Percentiles rank a stretch among this genome's conserved stretches.
Evolutionary conservation across 164 flowering plant genomes (phyloP).

Genomic region (Vitis vinifera): DNA sequence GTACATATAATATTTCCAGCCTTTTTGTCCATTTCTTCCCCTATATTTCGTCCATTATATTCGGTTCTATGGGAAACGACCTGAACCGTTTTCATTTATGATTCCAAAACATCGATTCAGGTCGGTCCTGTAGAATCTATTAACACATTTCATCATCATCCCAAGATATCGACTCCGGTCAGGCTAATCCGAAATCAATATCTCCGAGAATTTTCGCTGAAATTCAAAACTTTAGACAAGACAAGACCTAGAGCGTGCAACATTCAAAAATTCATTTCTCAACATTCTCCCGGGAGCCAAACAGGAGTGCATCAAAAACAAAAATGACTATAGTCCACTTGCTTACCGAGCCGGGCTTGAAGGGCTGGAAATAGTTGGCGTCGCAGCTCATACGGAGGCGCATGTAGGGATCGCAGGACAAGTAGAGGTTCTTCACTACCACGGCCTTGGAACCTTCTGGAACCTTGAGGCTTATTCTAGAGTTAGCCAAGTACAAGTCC

Average conservation of each 20-base stretch:
- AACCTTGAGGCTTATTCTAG: constrained; percentile 17
- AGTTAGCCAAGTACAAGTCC: constrained; percentile 25
- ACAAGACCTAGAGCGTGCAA: no score
- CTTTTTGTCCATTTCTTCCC: no score
- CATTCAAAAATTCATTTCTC: no score
- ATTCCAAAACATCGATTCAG: no score
- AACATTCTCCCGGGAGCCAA: background rate
- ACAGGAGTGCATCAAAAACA: constrained; percentile 4
- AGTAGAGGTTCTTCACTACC: constrained; percentile 55
- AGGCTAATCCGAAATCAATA: constrained; percentile 3
- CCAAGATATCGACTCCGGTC: no score
- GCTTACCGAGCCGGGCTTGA: constrained; percentile 37
- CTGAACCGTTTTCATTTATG: no score
- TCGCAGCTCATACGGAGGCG: constrained; percentile 37
- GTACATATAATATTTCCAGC: no score
- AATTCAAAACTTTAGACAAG: no score
- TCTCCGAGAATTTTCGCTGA: constrained; percentile 4
- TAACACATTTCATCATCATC: no score
- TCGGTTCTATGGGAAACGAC: no score
- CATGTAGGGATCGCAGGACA: constrained; percentile 70
- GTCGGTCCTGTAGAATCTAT: no score
- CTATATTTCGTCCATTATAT: no score
- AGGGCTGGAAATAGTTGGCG: constrained; percentile 20
- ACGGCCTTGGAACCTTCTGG: constrained; percentile 34
- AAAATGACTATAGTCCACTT: background rate